Evolutionary conservation across 2,329 filamentous ascomycete species (phyloP), one percentile per base, ranked within the genome.

Genomic region (Ophiostoma tasmaniense): DNA sequence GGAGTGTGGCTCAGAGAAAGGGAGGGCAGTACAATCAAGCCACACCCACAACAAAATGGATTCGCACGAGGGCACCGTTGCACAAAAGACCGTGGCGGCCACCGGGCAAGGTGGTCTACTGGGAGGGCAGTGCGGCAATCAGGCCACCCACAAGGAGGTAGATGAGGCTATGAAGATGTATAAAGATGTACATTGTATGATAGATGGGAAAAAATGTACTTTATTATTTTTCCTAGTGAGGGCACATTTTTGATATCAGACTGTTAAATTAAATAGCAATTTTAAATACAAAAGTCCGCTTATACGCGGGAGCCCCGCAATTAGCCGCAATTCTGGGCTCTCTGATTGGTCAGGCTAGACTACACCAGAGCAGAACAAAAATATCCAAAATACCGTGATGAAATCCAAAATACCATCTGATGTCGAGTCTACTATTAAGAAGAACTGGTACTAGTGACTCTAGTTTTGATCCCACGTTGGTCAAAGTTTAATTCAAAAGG

Each of bases 71-170:
- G 28, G 52, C 66, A 5, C 66, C 66, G 20, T 30, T 67, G 3
- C 61, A 45, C 3, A 61, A 39, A 30, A 64, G 62, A 20, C 61
- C 66, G 2, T 70, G 69, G 69, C 66, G 61, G 0, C 69, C 69
- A 2, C 69, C 66, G 1, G 69, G 69, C 14, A 64, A 67, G 0
- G 64, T 33, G n/a, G 50, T 68, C 14, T 64, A 70, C 20, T 70
- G 69, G 69, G 66, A 67, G 13, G 30, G 55, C 22, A 17, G 3
- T 55, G n/a, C 50, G 10, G 50, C 13, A 8, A 13, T 17, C 4
- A 55, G 50, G 10, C 50, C 50, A 0, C 50, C 50, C 3, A 55
- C 50, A 11, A 22, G 50, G 50, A 22, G 50, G 17, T 55, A 25
- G 13, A 45, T 6, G 17, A 14, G 3, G 39, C 10, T 17, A 42